Percentiles rank a stretch among this genome's conserved stretches.
Evolutionary conservation across 805 yeast species (phyloP).

Genomic region (Candida pseudoglaebosa): DNA sequence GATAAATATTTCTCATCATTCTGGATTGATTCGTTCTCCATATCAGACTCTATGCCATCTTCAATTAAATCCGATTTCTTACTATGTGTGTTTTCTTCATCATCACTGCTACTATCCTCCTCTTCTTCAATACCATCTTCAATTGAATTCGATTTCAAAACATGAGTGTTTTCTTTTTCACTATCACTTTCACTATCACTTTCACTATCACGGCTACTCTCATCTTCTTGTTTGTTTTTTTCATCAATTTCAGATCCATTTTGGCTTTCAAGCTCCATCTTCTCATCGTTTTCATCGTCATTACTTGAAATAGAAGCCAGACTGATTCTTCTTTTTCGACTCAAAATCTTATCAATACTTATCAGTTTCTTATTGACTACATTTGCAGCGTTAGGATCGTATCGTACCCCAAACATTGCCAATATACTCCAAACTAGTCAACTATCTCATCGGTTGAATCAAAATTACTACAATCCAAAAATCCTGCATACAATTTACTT

Average conservation of each 20-base stretch:
- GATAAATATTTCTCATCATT: conserved; percentile 16
- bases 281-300: conserved; percentile 12
- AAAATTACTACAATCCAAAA: no score
- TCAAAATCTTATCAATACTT: conserved; percentile 2
- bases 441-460: background rate
- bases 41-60: conserved; percentile 9
- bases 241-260: conserved; percentile 4
- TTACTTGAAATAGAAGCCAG: conserved; percentile 3
- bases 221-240: conserved; percentile 16
- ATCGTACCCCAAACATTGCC: conserved; percentile 61
- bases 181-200: conserved; percentile 12
- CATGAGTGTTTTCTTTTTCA: conserved; percentile 8
- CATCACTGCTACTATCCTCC: conserved; percentile 7
- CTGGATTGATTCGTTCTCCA: conserved; percentile 6
- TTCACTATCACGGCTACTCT: conserved; percentile 5
- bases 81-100: conserved; percentile 7
- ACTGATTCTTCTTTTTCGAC: conserved; percentile 19
- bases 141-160: background rate
- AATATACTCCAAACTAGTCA: background rate
- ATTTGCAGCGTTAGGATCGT: conserved; percentile 42
- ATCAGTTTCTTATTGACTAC: background rate
- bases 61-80: conserved; percentile 10
- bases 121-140: background rate
- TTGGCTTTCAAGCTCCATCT: conserved; percentile 10
- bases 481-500: background rate